Base-by-base conservation (phyloP, 805 yeast species). In the Candida peoriensis region DNA sequence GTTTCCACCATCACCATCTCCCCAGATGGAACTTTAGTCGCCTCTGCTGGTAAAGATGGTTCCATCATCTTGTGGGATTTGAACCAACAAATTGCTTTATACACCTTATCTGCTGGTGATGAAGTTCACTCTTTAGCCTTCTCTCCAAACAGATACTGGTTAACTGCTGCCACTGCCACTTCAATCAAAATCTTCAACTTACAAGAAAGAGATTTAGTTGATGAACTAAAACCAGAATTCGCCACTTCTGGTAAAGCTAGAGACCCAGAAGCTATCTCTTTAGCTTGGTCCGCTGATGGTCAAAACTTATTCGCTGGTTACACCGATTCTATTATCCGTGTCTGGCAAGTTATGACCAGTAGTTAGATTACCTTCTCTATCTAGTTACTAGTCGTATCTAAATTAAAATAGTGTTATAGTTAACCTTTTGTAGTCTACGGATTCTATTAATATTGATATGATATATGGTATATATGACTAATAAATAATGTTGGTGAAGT, bases 91-190 rank as follows among this genome's bases (percentile, higher is more conserved):
- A 68, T 72, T 63, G 80, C 89, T 63, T 76, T 89, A 63, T 90
- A 88, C 95, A 81, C 96, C 62, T 79, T 93, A 69, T 74, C 77
- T 61, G 90, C 96, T 59, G 87, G 93, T 69, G 93, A 90, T 64
- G 97, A 90, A 78, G 88, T 93, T 58, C 86, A 86, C 72, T 94
- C 97, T 67, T 79, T 93, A 66, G 95, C 97, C 60, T 93, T 93
- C 95, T 90, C 97, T 69, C 98, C 99, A 75, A 86, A 86, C 95
- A 89, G 98, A 83, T 93, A 86, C 94, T 93, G 98, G 98, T 84
- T 93, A 70, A 90, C 95, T 68, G 98, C 97, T 74, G 97, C 98
- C 64, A 93, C 99, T 60, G 74, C 96, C 53, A 74, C 96, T 55
- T 93, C 96, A 64, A 87, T 93, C 78, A 90, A 89, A 85, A 81